phyloP scores from a whole-genome alignment of 129 eudicot genomes.

The Centella asiatica region DNA sequence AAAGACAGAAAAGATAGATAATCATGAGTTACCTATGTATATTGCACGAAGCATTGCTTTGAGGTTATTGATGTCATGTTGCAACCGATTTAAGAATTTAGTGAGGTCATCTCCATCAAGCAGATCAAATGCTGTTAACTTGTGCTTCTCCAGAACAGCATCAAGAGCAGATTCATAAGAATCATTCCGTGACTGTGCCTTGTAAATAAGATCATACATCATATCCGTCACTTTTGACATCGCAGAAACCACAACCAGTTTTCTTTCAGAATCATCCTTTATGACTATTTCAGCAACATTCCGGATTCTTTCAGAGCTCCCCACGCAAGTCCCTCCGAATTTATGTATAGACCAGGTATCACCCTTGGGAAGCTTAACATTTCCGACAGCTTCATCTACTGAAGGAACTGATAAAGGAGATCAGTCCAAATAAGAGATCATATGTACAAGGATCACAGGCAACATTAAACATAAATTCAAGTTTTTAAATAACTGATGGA shows the following conservation, averaged over 20 bases:
- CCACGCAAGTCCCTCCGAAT: slow-evolving; percentile 99
- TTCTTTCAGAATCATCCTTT: slow-evolving; percentile 61
- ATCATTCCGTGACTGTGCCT: slow-evolving; percentile 78
- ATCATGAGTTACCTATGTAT: slow-evolving; percentile 66
- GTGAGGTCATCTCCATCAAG: slow-evolving; percentile 77
- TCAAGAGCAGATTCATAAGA: slow-evolving; percentile 66
- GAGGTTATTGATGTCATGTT: slow-evolving; percentile 62
- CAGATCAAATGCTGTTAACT: slow-evolving; percentile 61
- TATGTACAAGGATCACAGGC: background rate
- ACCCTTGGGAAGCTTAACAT: slow-evolving; percentile 56
- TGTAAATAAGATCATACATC: slow-evolving; percentile 91
- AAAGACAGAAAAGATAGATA: slow-evolving; percentile 4
- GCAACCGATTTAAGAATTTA: slow-evolving; percentile 51
- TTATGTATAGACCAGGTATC: slow-evolving; percentile 91
- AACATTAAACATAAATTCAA: background rate
- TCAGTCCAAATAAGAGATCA: background rate
- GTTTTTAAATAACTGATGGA: background rate
- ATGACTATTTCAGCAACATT: slow-evolving; percentile 78
- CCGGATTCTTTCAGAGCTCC: slow-evolving; percentile 68
- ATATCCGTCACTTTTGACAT: slow-evolving; percentile 99
- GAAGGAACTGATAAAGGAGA: slow-evolving; percentile 34
- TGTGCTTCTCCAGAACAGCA: slow-evolving; percentile 84
- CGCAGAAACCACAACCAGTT: slow-evolving; percentile 95
- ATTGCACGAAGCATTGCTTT: slow-evolving; percentile 95
- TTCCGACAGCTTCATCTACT: slow-evolving; percentile 34